These are phyloP conservation scores for Ceratobasidium sp. DNA, from an alignment of 1,284 basidiomycete species.

Conservation along the genomic window DNA sequence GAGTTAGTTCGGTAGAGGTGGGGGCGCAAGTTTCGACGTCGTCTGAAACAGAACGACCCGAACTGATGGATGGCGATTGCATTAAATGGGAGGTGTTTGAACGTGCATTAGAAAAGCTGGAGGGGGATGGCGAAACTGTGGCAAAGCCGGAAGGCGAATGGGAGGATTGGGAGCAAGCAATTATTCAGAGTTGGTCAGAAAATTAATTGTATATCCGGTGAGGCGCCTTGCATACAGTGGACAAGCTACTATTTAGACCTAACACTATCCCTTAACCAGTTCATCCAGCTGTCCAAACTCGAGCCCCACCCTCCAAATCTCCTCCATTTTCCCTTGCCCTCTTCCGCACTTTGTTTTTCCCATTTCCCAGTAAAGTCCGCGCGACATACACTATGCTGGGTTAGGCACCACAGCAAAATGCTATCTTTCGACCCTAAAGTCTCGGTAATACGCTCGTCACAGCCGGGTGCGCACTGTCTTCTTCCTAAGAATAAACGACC, in stretches of 20 bases:
- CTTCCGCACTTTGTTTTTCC: conserved; percentile 7
- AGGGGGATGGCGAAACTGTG: conserved; percentile 42
- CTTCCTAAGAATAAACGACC: conserved; percentile 16
- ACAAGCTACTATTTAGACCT: neutral
- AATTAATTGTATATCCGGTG: conserved; percentile 8
- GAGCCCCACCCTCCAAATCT: conserved; percentile 38
- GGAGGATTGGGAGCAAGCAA: conserved; percentile 48
- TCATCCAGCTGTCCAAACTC: conserved; percentile 12
- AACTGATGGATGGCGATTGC: conserved; percentile 47
- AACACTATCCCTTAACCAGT: conserved; percentile 4
- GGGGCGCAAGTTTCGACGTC: conserved; percentile 6
- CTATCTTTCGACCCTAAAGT: conserved; percentile 28
- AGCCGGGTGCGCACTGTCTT: conserved; percentile 20
- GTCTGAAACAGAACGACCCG: conserved; percentile 3
- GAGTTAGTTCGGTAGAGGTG: neutral
- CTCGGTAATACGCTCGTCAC: conserved; percentile 14
- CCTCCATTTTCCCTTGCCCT: conserved; percentile 36
- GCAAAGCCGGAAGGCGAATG: conserved; percentile 47
- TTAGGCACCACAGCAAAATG: conserved; percentile 21
- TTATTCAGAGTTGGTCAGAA: conserved; percentile 40
- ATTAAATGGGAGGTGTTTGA: conserved; percentile 53
- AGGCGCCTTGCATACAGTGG: neutral
- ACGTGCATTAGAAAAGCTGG: conserved; percentile 49
- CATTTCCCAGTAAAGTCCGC: conserved; percentile 1
- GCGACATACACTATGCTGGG: conserved; percentile 3